Evolutionary conservation across 169 alveolate species (phyloP).

Genomic region (Plasmodium chabaudi): DNA sequence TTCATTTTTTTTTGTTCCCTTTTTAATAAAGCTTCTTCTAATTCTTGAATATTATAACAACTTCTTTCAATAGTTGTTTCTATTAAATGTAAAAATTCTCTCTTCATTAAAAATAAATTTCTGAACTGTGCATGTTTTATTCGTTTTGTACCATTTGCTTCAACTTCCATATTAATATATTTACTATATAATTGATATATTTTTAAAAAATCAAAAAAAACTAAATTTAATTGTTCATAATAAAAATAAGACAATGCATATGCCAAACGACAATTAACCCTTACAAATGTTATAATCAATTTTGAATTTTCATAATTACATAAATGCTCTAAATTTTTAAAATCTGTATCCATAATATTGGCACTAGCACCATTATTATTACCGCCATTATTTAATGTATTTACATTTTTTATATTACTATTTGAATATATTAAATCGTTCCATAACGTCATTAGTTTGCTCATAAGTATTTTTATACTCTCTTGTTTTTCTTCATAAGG

Average conservation of each 20-base stretch:
- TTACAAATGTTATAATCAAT: conserved; percentile 68
- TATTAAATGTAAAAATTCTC: conserved; percentile 83
- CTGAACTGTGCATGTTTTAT: conserved; percentile 74
- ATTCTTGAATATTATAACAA: conserved; percentile 76
- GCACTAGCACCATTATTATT: conserved; percentile 2
- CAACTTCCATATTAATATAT: conserved; percentile 82
- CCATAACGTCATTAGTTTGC: conserved; percentile 68
- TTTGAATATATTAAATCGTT: conserved; percentile 50
- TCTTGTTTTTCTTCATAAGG: conserved; percentile 76
- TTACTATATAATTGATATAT: conserved; percentile 86
- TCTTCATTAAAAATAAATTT: conserved; percentile 77
- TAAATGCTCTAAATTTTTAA: conserved; percentile 59
- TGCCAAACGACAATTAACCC: conserved; percentile 76
- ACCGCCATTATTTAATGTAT: conserved; percentile 5
- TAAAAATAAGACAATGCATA: conserved; percentile 70
- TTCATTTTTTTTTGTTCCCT: conserved; percentile 73
- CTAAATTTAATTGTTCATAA: conserved; percentile 66
- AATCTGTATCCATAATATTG: conserved; percentile 14
- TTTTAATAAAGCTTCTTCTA: conserved; percentile 63
- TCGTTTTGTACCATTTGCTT: conserved; percentile 80
- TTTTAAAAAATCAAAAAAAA: conserved; percentile 74
- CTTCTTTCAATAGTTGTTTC: conserved; percentile 83
- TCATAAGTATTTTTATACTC: conserved; percentile 70
- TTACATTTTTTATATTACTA: conserved; percentile 40
- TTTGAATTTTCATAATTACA: conserved; percentile 72